These are phyloP conservation scores for Rhodotorula sp. DNA, from an alignment of 1,284 basidiomycete genomes.

Conservation along the genomic window DNA sequence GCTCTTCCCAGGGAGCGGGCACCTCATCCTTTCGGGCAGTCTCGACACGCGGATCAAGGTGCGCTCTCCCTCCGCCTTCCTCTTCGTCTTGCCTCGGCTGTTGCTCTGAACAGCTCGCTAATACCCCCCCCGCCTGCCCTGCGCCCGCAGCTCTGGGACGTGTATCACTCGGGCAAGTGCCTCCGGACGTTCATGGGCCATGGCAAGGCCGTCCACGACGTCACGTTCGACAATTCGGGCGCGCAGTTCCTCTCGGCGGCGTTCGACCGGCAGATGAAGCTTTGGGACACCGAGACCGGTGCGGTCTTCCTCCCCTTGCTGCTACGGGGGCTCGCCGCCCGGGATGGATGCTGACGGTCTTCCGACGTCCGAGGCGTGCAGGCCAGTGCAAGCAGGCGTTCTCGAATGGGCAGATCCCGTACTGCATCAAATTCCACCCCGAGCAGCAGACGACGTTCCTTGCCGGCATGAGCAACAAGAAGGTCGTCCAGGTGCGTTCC, in stretches of 20 bases:
- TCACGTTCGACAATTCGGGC: constrained; percentile 92
- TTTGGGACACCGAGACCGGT: constrained; percentile 98
- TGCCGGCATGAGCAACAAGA: constrained; percentile 98
- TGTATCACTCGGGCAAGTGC: constrained; percentile 95
- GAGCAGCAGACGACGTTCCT: constrained; percentile 97
- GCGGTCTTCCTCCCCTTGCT: not conserved
- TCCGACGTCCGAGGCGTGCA: constrained; percentile 26
- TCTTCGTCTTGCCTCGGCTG: not conserved
- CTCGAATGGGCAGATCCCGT: constrained; percentile 93
- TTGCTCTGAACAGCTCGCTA: not conserved
- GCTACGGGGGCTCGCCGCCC: not conserved
- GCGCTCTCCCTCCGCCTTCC: constrained; percentile 43
- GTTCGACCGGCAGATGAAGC: constrained; percentile 95
- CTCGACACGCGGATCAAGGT: constrained; percentile 99
- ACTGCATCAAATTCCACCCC: constrained; percentile 92
- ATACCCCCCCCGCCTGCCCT: not conserved
- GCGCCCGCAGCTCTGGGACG: constrained; percentile 86
- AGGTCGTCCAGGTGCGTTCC: constrained; percentile 82
- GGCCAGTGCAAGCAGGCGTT: constrained; percentile 91
- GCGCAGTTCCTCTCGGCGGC: constrained; percentile 85
- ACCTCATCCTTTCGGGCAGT: constrained; percentile 87
- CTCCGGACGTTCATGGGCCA: constrained; percentile 97
- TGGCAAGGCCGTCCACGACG: constrained; percentile 92
- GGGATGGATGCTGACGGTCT: not conserved
- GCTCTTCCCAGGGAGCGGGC: constrained; percentile 88